Conservation (phyloP, 331 rosid species). For the Malus hybrid region DNA sequence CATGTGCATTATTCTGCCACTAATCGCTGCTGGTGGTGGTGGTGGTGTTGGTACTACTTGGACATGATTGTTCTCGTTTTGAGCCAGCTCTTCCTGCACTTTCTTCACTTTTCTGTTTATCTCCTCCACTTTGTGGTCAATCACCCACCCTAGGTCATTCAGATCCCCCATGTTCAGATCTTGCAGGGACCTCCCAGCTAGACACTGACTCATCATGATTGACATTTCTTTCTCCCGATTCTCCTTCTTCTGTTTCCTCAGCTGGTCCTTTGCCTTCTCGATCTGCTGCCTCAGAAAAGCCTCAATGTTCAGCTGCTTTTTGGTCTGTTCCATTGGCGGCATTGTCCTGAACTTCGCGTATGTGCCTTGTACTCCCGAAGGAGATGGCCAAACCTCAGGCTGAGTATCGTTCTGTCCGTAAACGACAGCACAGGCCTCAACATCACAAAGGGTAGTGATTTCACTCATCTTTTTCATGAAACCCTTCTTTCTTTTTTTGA, state of each 20-base stretch:
- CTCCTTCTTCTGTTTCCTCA: conserved; percentile 26
- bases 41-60: no score
- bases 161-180: conserved; percentile 15
- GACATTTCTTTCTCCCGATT: conserved; percentile 35
- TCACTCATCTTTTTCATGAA: conserved; percentile 47
- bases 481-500: conserved; percentile 53
- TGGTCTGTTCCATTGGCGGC: conserved; percentile 29
- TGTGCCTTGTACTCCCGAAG: conserved; percentile 10
- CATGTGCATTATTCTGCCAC: no score
- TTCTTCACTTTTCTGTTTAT: no score
- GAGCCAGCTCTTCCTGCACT: no score
- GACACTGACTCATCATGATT: conserved; percentile 14
- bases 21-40: no score
- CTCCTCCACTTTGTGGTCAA: conserved; percentile 4
- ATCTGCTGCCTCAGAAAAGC: conserved; percentile 38
- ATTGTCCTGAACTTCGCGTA: conserved; percentile 20
- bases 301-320: conserved; percentile 49
- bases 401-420: conserved; percentile 27
- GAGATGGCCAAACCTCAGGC: conserved; percentile 37
- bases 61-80: no score
- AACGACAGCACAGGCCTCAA: conserved; percentile 50
- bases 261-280: conserved; percentile 28
- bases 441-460: conserved; percentile 45
- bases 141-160: conserved; percentile 20
- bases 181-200: conserved; percentile 5